phyloP scores from a whole-genome alignment of 2,329 filamentous ascomycete genomes.

The Epicoccum nigrum region DNA sequence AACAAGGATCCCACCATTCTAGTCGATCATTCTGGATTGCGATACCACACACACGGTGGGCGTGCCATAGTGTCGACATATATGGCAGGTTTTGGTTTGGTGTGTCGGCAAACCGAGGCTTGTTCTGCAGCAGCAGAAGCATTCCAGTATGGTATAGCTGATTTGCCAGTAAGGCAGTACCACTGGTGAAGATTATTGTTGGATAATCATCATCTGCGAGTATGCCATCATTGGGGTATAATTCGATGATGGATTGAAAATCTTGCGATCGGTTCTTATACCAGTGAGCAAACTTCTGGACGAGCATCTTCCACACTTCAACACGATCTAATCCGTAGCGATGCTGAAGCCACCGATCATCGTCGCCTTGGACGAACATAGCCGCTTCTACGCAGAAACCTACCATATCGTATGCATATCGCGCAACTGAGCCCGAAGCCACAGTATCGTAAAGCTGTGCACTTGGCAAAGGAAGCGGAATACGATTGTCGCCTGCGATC shows the following conservation, averaged over 20 bases:
- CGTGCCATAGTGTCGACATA: slow-evolving; percentile 57
- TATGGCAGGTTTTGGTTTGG: slow-evolving; percentile 38
- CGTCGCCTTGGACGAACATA: slow-evolving; percentile 30
- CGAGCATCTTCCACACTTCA: slow-evolving; percentile 27
- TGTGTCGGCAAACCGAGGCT: slow-evolving; percentile 53
- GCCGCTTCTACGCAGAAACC: slow-evolving; percentile 28
- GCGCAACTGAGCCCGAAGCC: slow-evolving; percentile 11
- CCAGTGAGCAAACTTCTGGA: slow-evolving; percentile 26
- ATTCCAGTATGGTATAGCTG: slow-evolving; percentile 64
- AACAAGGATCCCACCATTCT: slow-evolving; percentile 56
- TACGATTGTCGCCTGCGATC: slow-evolving; percentile 12
- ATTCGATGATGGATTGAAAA: slow-evolving; percentile 42
- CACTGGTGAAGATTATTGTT: slow-evolving; percentile 55
- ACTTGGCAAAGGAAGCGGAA: slow-evolving; percentile 18
- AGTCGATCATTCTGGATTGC: slow-evolving; percentile 55
- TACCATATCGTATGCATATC: slow-evolving; percentile 21
- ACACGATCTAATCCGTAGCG: slow-evolving; percentile 28
- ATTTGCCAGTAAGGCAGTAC: slow-evolving; percentile 54
- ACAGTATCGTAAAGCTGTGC: background rate
- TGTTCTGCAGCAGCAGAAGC: slow-evolving; percentile 59
- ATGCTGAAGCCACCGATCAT: slow-evolving; percentile 27
- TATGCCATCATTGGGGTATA: slow-evolving; percentile 31
- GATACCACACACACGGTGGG: slow-evolving; percentile 58
- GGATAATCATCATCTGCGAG: slow-evolving; percentile 41
- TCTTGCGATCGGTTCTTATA: slow-evolving; percentile 28